Percentiles rank a stretch among this genome's conserved stretches.
These are phyloP conservation scores for Aureobasidium sp. DNA, from an alignment of 2,329 filamentous ascomycete species.

Conservation along the genomic window DNA sequence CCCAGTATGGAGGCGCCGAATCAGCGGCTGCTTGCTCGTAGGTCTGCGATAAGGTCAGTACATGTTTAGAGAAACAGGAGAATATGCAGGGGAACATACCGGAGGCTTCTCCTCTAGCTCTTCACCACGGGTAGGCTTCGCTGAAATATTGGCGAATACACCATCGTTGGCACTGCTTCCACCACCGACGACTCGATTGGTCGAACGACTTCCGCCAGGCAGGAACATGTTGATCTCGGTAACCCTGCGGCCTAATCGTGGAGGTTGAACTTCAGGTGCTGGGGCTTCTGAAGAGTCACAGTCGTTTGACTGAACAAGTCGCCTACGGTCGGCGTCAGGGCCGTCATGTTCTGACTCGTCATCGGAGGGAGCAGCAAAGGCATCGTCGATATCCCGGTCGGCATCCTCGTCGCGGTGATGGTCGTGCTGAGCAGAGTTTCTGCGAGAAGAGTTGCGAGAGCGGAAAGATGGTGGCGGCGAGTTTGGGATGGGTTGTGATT, in stretches of 20 bases:
- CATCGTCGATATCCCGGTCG: constrained; percentile 79
- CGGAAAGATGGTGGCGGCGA: constrained; percentile 72
- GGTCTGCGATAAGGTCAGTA: constrained; percentile 50
- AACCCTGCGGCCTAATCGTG: constrained; percentile 40
- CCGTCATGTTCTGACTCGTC: constrained; percentile 63
- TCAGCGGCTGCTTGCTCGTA: constrained; percentile 98
- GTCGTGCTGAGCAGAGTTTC: constrained; percentile 47
- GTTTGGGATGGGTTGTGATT: constrained; percentile 34
- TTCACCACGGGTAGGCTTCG: constrained; percentile 76
- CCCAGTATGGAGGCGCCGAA: constrained; percentile 95
- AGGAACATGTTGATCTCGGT: constrained; percentile 50
- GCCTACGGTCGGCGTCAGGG: constrained; percentile 71
- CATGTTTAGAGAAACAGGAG: not conserved
- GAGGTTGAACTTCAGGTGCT: constrained; percentile 17
- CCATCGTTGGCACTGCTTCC: constrained; percentile 74
- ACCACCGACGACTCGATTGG: constrained; percentile 56
- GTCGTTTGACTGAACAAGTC: constrained; percentile 41
- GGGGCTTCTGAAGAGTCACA: constrained; percentile 3
- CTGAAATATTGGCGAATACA: constrained; percentile 90
- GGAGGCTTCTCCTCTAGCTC: constrained; percentile 88
- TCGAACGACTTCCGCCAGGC: constrained; percentile 23
- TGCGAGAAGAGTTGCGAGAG: constrained; percentile 68
- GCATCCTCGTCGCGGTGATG: constrained; percentile 51
- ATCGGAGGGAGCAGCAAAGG: constrained; percentile 64
- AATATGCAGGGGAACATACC: constrained; percentile 49